phyloP scores from a whole-genome alignment of 2,329 filamentous ascomycete species.

The Cercospora brassicicola region DNA sequence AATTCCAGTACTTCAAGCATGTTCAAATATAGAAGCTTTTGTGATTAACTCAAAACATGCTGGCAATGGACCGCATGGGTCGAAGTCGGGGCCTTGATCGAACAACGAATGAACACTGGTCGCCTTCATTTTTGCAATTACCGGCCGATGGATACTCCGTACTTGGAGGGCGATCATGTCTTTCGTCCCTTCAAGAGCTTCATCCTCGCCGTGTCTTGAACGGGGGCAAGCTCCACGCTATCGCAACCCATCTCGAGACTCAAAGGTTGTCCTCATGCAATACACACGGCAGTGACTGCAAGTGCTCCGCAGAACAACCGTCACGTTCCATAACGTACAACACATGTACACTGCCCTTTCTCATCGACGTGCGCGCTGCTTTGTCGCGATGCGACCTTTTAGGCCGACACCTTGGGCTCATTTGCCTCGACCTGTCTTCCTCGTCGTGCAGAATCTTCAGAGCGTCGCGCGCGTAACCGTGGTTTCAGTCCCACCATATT shows the following conservation, averaged over 20 bases:
- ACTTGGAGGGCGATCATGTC: neutral
- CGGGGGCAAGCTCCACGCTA: neutral
- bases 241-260: neutral
- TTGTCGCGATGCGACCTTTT: neutral
- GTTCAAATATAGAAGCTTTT: neutral
- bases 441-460: neutral
- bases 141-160: neutral
- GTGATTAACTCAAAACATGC: neutral
- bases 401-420: neutral
- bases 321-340: neutral
- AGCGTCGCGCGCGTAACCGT: neutral
- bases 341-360: neutral
- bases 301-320: neutral
- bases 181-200: neutral
- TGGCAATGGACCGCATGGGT: neutral
- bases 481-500: neutral
- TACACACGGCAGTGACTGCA: neutral
- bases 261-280: neutral
- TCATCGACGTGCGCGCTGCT: neutral
- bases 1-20: neutral
- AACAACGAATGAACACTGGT: neutral
- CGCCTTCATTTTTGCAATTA: neutral
- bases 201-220: neutral
- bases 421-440: neutral
- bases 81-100: neutral